These are phyloP conservation scores for Ceratocystis papillata DNA, from an alignment of 2,329 filamentous ascomycete genomes.

Conservation along the genomic window DNA sequence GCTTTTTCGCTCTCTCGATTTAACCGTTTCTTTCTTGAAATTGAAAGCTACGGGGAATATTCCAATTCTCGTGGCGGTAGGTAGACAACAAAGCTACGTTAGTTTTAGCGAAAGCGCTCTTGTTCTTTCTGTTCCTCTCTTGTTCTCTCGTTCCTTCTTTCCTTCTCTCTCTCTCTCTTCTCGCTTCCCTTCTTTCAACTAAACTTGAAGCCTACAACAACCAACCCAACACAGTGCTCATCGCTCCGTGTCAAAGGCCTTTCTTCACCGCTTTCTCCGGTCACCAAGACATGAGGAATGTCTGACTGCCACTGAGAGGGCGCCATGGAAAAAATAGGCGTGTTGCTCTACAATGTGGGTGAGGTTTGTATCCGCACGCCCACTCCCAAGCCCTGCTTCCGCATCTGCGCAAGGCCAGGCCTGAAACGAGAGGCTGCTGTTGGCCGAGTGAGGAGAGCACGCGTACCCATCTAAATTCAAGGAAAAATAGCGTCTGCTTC, in stretches of 20 bases:
- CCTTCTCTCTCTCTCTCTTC: too few relatives aligned
- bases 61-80: background rate
- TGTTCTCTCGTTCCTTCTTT: too few relatives aligned
- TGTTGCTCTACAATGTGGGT: background rate
- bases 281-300: background rate
- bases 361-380: background rate
- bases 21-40: background rate
- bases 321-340: background rate
- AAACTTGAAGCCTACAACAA: background rate
- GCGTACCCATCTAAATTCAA: background rate
- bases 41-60: background rate
- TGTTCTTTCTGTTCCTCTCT: background rate
- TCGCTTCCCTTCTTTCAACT: too few relatives aligned
- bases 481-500: background rate
- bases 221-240: background rate
- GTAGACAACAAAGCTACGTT: background rate
- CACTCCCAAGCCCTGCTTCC: background rate
- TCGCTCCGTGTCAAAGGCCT: background rate
- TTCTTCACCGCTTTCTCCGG: slow-evolving; percentile 1
- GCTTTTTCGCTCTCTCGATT: background rate
- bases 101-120: background rate
- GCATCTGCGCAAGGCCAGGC: background rate
- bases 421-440: slow-evolving; percentile 2
- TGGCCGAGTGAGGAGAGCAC: background rate
- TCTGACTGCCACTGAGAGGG: background rate